These are phyloP conservation scores for Astrothelium macrocarpum DNA, from an alignment of 495 filamentous ascomycete genomes.

Conservation along the genomic window DNA sequence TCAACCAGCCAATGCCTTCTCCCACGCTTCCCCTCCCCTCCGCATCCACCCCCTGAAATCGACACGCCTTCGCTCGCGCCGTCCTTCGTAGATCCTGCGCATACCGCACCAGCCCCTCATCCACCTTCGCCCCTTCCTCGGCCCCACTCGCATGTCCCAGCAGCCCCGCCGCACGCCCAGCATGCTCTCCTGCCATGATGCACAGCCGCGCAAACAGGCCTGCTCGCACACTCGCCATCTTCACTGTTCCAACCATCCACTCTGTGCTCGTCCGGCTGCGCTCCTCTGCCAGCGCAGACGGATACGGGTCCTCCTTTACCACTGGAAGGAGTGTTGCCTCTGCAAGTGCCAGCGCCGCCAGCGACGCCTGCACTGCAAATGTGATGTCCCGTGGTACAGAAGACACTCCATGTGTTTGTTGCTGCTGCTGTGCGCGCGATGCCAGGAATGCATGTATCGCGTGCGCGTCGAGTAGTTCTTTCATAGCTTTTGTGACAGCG, in stretches of 20 bases:
- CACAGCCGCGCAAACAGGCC: conserved; percentile 81
- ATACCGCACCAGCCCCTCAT: conserved; percentile 60
- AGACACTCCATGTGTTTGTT: no score
- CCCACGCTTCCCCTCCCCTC: conserved; percentile 73
- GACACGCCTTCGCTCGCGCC: conserved; percentile 69
- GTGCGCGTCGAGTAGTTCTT: conserved; percentile 65
- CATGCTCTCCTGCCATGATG: conserved; percentile 64
- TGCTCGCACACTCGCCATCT: conserved; percentile 73
- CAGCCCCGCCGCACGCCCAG: conserved; percentile 48
- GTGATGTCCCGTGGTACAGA: conserved; percentile 52
- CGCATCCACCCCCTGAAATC: conserved; percentile 84
- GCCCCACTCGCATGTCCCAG: conserved; percentile 29
- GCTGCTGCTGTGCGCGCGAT: conserved; percentile 28
- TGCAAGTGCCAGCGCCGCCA: conserved; percentile 64
- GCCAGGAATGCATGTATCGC: conserved; percentile 64
- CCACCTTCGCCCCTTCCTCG: conserved; percentile 35
- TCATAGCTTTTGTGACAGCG: conserved; percentile 66
- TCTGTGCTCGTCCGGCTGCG: conserved; percentile 72
- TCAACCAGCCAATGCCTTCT: conserved; percentile 73
- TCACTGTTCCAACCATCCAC: conserved; percentile 84
- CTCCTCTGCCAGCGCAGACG: conserved; percentile 62
- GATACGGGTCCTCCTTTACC: conserved; percentile 87
- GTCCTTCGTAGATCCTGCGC: conserved; percentile 61
- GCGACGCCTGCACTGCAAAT: conserved; percentile 54
- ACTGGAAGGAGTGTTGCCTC: conserved; percentile 87